These are phyloP conservation scores for Cladophialophora exuberans DNA, from an alignment of 2,329 filamentous ascomycete species.

Conservation along the genomic window DNA sequence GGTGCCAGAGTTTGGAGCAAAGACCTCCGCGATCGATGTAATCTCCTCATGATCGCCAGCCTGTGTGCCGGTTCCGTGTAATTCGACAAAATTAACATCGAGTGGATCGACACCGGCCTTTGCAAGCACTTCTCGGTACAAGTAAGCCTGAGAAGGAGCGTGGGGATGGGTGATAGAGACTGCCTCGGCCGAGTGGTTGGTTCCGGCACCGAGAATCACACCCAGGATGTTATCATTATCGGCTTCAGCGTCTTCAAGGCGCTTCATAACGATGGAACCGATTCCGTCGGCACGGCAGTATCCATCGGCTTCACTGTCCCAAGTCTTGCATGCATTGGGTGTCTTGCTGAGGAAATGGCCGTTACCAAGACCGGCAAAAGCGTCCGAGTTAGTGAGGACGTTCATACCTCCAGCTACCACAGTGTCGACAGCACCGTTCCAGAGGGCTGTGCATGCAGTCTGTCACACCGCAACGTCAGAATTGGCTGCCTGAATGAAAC, in stretches of 20 bases:
- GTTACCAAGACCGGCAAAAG: constrained; percentile 40
- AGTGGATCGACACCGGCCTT: constrained; percentile 61
- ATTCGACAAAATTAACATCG: constrained; percentile 82
- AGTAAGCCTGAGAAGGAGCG: constrained; percentile 34
- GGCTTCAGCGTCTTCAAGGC: constrained; percentile 52
- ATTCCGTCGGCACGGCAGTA: constrained; percentile 59
- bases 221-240: constrained; percentile 55
- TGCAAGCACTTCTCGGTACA: constrained; percentile 47
- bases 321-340: constrained; percentile 53
- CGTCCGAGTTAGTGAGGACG: constrained; percentile 61
- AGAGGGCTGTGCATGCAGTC: constrained; percentile 66
- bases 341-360: constrained; percentile 46
- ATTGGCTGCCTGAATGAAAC: no score
- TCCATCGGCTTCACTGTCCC: constrained; percentile 54
- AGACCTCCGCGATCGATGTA: constrained; percentile 70
- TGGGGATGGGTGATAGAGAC: constrained; percentile 41
- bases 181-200: constrained; percentile 53
- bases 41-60: constrained; percentile 83
- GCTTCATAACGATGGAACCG: constrained; percentile 55
- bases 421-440: constrained; percentile 71
- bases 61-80: constrained; percentile 88
- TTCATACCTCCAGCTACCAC: constrained; percentile 73
- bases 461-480: constrained; percentile 39
- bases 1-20: constrained; percentile 56
- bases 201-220: constrained; percentile 47